Percentiles rank a stretch among this genome's conserved stretches.
Evolutionary conservation across 176 grass and related monocot species (phyloP).

Genomic region (Panicum miliaceum): DNA sequence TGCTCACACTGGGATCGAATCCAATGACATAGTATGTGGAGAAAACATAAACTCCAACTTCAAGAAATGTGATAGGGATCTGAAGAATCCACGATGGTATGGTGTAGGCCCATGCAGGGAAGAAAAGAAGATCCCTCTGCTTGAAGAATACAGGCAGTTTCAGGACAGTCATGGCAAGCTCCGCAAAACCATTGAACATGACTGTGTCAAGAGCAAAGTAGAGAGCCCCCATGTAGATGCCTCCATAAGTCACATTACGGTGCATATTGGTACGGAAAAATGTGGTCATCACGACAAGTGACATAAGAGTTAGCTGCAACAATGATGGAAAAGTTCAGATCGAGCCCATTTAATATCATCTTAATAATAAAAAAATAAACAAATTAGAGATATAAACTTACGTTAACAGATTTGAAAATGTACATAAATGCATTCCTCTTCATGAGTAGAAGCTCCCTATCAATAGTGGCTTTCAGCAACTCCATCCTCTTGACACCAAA

Average conservation of each 20-base stretch:
- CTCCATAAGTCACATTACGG: constrained; percentile 37
- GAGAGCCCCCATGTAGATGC: constrained; percentile 74
- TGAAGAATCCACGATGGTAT: constrained; percentile 86
- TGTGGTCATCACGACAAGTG: constrained; percentile 73
- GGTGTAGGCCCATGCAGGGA: constrained; percentile 83
- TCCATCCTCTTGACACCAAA: constrained; percentile 72
- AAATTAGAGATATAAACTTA: constrained; percentile 45
- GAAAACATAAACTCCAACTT: constrained; percentile 78
- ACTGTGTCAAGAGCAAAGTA: constrained; percentile 73
- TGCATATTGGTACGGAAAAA: constrained; percentile 88
- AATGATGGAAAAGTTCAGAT: constrained; percentile 35
- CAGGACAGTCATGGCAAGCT: constrained; percentile 78
- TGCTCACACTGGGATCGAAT: constrained; percentile 68
- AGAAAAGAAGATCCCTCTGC: constrained; percentile 87
- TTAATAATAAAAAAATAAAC: constrained; percentile 17
- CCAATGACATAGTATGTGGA: constrained; percentile 85
- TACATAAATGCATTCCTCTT: constrained; percentile 96
- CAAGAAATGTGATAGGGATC: constrained; percentile 87
- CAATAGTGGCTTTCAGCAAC: constrained; percentile 74
- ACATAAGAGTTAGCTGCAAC: constrained; percentile 74
- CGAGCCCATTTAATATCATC: constrained; percentile 14
- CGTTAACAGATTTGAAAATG: constrained; percentile 80
- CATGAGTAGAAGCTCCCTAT: constrained; percentile 91
- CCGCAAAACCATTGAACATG: constrained; percentile 88
- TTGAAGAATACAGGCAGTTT: constrained; percentile 90